A percentile compares a stretch with the other conserved stretches of the same genome.
phyloP scores from a whole-genome alignment of 148 eudicot species.

The Silene conica region DNA sequence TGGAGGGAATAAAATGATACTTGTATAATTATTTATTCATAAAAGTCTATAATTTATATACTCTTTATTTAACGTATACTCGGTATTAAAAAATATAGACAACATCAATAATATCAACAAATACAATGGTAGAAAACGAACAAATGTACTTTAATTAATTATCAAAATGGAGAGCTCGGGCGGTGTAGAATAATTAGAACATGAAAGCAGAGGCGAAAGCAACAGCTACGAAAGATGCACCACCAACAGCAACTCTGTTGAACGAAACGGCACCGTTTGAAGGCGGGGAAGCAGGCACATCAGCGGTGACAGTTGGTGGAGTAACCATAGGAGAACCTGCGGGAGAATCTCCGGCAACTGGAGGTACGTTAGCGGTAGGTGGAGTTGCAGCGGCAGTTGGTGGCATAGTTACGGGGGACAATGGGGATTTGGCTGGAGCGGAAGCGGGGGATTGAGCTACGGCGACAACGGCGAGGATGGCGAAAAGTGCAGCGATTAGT shows the following conservation, averaged over 20 bases:
- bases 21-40: too few species aligned
- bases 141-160: too few species aligned
- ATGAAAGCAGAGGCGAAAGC: slow-evolving; percentile 37
- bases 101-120: too few species aligned
- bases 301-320: neutral
- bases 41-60: too few species aligned
- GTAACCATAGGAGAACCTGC: neutral
- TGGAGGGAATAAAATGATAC: too few species aligned
- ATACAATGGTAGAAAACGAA: too few species aligned
- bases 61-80: too few species aligned
- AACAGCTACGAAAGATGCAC: slow-evolving; percentile 42
- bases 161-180: too few species aligned
- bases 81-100: too few species aligned
- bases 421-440: slow-evolving; percentile 34
- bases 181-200: slow-evolving; percentile 41
- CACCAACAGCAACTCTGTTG: slow-evolving; percentile 34
- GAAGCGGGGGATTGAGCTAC: slow-evolving; percentile 45
- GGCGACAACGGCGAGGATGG: slow-evolving; percentile 37
- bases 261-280: slow-evolving; percentile 28
- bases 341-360: neutral
- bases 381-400: slow-evolving; percentile 14
- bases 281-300: neutral
- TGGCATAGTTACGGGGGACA: slow-evolving; percentile 18
- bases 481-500: slow-evolving; percentile 24
- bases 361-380: neutral